phyloP scores from a whole-genome alignment of 1,139 yeast species.

The Candida neerlandica region DNA sequence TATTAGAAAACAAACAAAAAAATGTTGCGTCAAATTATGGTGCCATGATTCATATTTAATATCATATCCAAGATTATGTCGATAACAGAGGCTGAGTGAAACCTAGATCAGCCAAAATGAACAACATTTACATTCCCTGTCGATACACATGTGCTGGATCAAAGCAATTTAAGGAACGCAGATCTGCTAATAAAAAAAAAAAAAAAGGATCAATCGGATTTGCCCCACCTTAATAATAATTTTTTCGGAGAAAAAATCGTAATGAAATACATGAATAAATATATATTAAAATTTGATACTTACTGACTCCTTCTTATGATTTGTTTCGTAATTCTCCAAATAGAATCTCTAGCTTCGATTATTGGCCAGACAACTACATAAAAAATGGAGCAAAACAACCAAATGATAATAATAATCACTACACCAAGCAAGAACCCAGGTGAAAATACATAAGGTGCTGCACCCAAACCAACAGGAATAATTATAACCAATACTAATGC shows the following conservation, averaged over 20 bases:
- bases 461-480: conserved; percentile 21
- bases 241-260: not conserved
- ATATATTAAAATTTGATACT: no score
- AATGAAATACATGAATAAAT: not conserved
- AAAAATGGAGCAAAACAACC: conserved; percentile 22
- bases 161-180: not conserved
- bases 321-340: conserved; percentile 13
- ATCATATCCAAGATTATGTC: not conserved
- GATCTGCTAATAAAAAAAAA: not conserved
- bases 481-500: conserved; percentile 18
- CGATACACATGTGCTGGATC: not conserved
- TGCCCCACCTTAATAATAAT: no score
- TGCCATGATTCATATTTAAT: not conserved
- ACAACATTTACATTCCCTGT: not conserved
- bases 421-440: conserved; percentile 21
- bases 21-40: not conserved
- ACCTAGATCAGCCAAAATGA: no score
- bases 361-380: conserved; percentile 22
- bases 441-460: conserved; percentile 21
- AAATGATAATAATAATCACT: conserved; percentile 20
- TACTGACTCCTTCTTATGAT: not conserved
- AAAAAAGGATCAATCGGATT: not conserved
- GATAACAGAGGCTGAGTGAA: not conserved
- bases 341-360: conserved; percentile 18
- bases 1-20: not conserved